Evolutionary conservation across 1,284 basidiomycete species (phyloP), one percentile per base, ranked within the genome.

Genomic region (Leccinum ambiguum): DNA sequence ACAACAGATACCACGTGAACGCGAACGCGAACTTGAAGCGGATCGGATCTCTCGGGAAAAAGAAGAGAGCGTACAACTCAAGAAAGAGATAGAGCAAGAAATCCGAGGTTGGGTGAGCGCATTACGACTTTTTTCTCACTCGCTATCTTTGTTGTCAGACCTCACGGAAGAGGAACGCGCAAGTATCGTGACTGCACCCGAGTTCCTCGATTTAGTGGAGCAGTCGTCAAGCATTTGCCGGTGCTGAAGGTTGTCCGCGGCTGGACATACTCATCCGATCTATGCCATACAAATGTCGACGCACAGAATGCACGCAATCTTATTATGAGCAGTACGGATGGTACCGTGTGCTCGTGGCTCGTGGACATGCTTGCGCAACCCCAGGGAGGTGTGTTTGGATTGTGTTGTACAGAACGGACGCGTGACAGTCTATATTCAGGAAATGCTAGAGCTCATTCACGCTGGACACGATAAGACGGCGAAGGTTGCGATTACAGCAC

Each of bases 301-400:
- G 97, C 96, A 4, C 96, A 98, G 75, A 98, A 99, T 75, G 97
- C 97, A 5, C 96, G 98, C 77, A 97, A 97, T 74, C 80, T 99
- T 64, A 94, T 99, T 65, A 95, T 95, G 16, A 94, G 93, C 69
- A 96, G 93, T 69, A 98, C 96, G 2, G 97, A 99, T 75, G 97
- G 97, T 1, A 91, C 91, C 23, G 93, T 99, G 4, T 99, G 97
- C 77, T 94, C 92, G 74, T 99, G 97, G 97, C 83, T 97, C 48
- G 91, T 98, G 3, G 97, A 99, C 79, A 98, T 99, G 96, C 87
- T 99, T 41, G 94, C 96, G 2, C 92, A 96, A 73, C 97, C 97
- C 4, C 95, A 97, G 82, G 93, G 93, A 71, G 23, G 75, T 69
- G 14, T 56, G 11, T 60, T 60, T 23, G 1, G 26, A 18, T 30